A percentile compares a stretch with the other conserved stretches of the same genome.
Conservation (phyloP, 1,139 yeast genomes). For the Debaryomycetaceae sp. region DNA sequence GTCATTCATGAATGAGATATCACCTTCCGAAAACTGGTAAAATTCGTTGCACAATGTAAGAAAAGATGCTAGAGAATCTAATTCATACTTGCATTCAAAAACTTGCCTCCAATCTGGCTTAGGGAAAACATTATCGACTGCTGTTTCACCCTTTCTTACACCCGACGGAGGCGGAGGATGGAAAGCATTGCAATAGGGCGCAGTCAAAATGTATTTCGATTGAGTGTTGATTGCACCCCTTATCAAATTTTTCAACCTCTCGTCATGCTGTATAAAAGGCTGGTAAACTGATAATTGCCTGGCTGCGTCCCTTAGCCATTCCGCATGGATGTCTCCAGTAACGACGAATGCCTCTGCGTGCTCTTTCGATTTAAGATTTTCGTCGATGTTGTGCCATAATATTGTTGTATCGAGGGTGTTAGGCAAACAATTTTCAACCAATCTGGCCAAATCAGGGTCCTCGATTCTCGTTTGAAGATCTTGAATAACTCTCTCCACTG, state of each 20-base stretch:
- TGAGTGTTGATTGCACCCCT: conserved; percentile 82
- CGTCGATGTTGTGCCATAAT: conserved; percentile 54
- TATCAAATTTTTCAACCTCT: conserved; percentile 48
- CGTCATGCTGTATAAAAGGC: conserved; percentile 53
- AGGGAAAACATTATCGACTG: conserved; percentile 67
- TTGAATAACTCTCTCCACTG: conserved; percentile 60
- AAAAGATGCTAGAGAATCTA: conserved; percentile 83
- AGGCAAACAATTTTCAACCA: conserved; percentile 81
- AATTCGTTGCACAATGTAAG: conserved; percentile 73
- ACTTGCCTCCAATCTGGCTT: conserved; percentile 66
- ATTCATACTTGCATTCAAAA: conserved; percentile 87
- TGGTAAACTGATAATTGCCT: conserved; percentile 79
- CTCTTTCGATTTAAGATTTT: conserved; percentile 12
- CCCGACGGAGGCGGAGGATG: conserved; percentile 74
- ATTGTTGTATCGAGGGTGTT: conserved; percentile 88
- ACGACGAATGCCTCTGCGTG: conserved; percentile 57
- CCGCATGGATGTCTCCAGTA: conserved; percentile 90
- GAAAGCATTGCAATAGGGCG: conserved; percentile 89
- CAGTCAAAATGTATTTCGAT: conserved; percentile 53
- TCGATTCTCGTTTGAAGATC: conserved; percentile 50
- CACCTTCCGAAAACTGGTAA: conserved; percentile 49
- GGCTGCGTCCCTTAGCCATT: conserved; percentile 85
- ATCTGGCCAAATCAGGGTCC: conserved; percentile 66
- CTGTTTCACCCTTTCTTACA: conserved; percentile 50
- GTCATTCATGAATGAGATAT: conserved; percentile 47